These are phyloP conservation scores for Calonectria hawksworthii DNA, from an alignment of 2,329 filamentous ascomycete genomes.

Conservation along the genomic window DNA sequence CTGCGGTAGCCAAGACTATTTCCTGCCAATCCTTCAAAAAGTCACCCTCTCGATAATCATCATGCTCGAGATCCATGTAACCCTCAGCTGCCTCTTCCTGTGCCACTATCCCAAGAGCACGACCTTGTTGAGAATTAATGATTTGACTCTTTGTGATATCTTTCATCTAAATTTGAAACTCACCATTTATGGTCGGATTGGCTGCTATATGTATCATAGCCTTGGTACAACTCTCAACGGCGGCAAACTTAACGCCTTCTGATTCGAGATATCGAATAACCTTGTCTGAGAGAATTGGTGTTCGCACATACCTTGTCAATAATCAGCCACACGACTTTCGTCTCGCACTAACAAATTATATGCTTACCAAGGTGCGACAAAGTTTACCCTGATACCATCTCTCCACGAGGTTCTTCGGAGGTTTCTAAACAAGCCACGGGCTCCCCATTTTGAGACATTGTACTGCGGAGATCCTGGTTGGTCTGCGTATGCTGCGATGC, in stretches of 20 bases:
- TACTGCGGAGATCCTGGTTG: constrained; percentile 30
- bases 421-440: constrained; percentile 24
- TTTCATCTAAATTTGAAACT: not conserved
- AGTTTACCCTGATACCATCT: constrained; percentile 24
- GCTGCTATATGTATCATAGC: constrained; percentile 17
- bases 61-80: constrained; percentile 23
- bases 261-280: constrained; percentile 24
- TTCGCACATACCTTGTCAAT: constrained; percentile 24
- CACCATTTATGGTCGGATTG: constrained; percentile 9
- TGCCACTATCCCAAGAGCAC: constrained; percentile 24
- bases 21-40: constrained; percentile 23
- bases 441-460: constrained; percentile 27
- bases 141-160: not conserved
- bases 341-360: too few species aligned
- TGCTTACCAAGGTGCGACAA: constrained; percentile 24
- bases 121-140: not conserved
- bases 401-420: constrained; percentile 20
- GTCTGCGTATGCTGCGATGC: constrained; percentile 26
- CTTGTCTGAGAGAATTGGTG: constrained; percentile 18
- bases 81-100: constrained; percentile 16
- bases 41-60: constrained; percentile 25
- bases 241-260: constrained; percentile 25
- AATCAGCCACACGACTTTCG: not conserved
- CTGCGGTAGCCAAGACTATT: constrained; percentile 20
- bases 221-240: constrained; percentile 16